A percentile compares a stretch with the other conserved stretches of the same genome.
phyloP scores from a whole-genome alignment of 2,329 filamentous ascomycete genomes.

The Microdochium trichocladiopsis region DNA sequence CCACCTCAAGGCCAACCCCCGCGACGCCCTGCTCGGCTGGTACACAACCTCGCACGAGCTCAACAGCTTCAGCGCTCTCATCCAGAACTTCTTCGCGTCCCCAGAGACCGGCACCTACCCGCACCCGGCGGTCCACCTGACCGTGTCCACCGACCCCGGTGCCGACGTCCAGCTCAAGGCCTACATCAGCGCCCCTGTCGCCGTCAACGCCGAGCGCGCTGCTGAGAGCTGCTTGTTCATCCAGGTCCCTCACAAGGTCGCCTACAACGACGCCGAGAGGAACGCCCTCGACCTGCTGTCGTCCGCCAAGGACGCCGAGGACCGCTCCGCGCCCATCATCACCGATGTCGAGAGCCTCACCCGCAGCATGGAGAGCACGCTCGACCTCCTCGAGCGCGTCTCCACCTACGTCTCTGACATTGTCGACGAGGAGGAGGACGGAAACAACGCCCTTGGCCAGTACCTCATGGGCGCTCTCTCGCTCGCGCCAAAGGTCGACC shows the following conservation, averaged over 20 bases:
- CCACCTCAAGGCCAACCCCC: slow-evolving; percentile 87
- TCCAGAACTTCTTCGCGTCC: slow-evolving; percentile 98
- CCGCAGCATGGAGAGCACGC: slow-evolving; percentile 76
- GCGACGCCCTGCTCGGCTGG: slow-evolving; percentile 93
- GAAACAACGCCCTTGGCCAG: slow-evolving; percentile 87
- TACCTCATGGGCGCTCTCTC: slow-evolving; percentile 91
- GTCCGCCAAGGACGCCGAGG: slow-evolving; percentile 71
- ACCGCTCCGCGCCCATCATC: slow-evolving; percentile 64
- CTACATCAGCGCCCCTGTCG: slow-evolving; percentile 93
- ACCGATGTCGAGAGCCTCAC: slow-evolving; percentile 89
- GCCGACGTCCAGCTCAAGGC: slow-evolving; percentile 83
- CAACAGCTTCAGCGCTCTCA: slow-evolving; percentile 96
- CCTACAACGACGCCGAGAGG: slow-evolving; percentile 66
- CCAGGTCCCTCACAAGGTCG: slow-evolving; percentile 90
- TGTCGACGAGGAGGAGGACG: slow-evolving; percentile 85
- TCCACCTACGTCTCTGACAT: slow-evolving; percentile 89
- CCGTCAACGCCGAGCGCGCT: slow-evolving; percentile 88
- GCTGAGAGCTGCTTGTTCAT: slow-evolving; percentile 97
- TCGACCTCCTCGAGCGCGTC: slow-evolving; percentile 85
- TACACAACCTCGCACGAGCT: slow-evolving; percentile 96
- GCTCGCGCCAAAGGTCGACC: slow-evolving; percentile 89
- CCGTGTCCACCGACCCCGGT: slow-evolving; percentile 83
- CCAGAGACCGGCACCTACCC: slow-evolving; percentile 96
- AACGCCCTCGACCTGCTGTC: slow-evolving; percentile 73
- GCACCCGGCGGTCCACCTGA: slow-evolving; percentile 95